Base-by-base conservation (phyloP, 1,139 yeast genomes). In the Scheffersomyces insectosa region DNA sequence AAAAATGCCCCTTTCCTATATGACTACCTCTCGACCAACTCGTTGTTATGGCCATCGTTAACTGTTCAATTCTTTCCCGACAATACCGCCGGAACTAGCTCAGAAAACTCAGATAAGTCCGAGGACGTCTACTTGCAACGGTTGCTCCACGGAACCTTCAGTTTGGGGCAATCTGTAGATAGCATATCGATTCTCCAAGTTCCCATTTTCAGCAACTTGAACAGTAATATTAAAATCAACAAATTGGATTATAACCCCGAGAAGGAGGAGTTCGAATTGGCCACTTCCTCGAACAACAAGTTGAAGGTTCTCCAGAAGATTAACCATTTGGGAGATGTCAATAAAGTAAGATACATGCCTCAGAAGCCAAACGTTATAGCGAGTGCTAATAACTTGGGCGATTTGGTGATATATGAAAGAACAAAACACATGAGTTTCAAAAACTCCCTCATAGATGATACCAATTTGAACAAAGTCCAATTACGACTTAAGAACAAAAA, bases 31-130 rank as follows among this genome's bases (percentile, higher is more conserved):
- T 68, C 71, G 31, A 80, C 85, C 4, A 65, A 71, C 36, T 62
- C 82, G 2, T 59, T 78, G 12, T 51, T 76, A 29, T 80, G 85
- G 85, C 85, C 85, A 1, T 75, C 82, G 1, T 57, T 79, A 37
- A 63, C 80, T 3, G 72, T 77, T 2, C 80, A 76, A 50, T 79
- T 80, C 66, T 73, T 80, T 43, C 84, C 84, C 1, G 84, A 79
- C 50, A 48, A 72, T 33, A 40, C 47, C 5, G 34, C 41, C 8
- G 25, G 28, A 29, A 37, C 37, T 3, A 43, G 42, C 33, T 14
- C 20, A 25, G 33, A 7, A 8, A 38, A 28, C 14, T 6, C 38
- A 5, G 32, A 35, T 10, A 30, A 34, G 11, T 29, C 36, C 4
- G 48, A 48, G 28, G 55, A 52, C 11, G 42, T 58, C 1, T 50